A percentile compares a stretch with the other conserved stretches of the same genome.
Conservation (phyloP, 208 protist species). For the Leishmania amazonensis region DNA sequence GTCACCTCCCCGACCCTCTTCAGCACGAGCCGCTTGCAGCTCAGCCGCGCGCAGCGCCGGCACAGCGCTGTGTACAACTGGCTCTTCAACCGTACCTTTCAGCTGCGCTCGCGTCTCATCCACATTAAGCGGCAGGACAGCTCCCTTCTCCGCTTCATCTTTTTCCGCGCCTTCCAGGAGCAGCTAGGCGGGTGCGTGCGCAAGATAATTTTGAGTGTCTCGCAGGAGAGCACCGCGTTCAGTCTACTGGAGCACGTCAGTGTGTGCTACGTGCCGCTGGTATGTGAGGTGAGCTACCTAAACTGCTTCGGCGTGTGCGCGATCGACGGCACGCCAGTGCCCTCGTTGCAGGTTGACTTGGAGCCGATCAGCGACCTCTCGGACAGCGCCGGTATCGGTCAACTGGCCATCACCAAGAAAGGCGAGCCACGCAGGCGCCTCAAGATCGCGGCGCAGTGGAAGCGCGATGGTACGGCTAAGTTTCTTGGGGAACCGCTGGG, state of each 20-base stretch:
- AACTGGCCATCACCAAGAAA: constrained; percentile 35
- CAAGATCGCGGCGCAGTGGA: constrained; percentile 73
- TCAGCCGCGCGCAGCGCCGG: constrained; percentile 55
- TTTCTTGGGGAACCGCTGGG: constrained; percentile 67
- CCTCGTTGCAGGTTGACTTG: constrained; percentile 52
- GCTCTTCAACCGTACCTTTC: constrained; percentile 68
- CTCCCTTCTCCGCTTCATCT: constrained; percentile 69
- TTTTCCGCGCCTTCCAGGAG: constrained; percentile 67
- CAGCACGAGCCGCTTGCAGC: constrained; percentile 61
- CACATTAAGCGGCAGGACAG: constrained; percentile 78
- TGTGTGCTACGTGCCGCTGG: constrained; percentile 77
- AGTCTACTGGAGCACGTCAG: constrained; percentile 75
- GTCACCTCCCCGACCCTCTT: constrained; percentile 78
- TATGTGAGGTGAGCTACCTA: constrained; percentile 84
- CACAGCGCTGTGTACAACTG: constrained; percentile 72
- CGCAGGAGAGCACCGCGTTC: constrained; percentile 80
- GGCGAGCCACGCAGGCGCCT: constrained; percentile 37
- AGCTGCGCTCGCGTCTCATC: constrained; percentile 78
- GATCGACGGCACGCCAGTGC: constrained; percentile 75
- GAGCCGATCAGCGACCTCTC: constrained; percentile 46
- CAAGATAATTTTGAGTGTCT: constrained; percentile 64
- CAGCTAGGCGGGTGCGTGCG: constrained; percentile 78
- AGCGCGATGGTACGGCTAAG: constrained; percentile 55
- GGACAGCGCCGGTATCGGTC: constrained; percentile 63
- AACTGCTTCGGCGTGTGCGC: constrained; percentile 71